Evolutionary conservation across 257 asterid species (phyloP).

Genomic region (Henckelia pumila): DNA sequence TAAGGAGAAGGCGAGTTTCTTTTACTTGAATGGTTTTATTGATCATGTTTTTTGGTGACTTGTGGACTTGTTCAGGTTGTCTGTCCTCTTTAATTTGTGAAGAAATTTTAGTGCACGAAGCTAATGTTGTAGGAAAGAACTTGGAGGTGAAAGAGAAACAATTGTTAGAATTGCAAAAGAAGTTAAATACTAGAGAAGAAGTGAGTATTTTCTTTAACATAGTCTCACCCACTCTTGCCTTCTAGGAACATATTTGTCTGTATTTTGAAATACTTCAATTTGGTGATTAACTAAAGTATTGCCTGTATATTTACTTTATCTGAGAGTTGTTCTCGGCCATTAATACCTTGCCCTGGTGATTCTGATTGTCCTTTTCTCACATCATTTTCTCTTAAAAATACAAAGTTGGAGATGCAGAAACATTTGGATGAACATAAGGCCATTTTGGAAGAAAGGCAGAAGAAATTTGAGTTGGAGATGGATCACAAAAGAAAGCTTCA

Average conservation of each 20-base stretch:
- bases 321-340: not conserved
- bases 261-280: not conserved
- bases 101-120: conserved; percentile 58
- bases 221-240: conserved; percentile 7
- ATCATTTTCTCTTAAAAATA: conserved; percentile 19
- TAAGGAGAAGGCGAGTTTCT: conserved; percentile 68
- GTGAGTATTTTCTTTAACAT: conserved; percentile 38
- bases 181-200: conserved; percentile 61
- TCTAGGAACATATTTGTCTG: conserved; percentile 13
- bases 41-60: not conserved
- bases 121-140: conserved; percentile 45
- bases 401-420: conserved; percentile 83
- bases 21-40: conserved; percentile 10
- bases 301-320: conserved; percentile 5
- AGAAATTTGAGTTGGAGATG: conserved; percentile 72
- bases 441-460: conserved; percentile 56
- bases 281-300: conserved; percentile 1
- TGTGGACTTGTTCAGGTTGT: conserved; percentile 7
- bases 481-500: conserved; percentile 63
- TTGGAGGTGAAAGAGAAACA: conserved; percentile 71
- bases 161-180: conserved; percentile 66
- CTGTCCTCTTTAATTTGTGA: conserved; percentile 15
- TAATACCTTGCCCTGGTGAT: conserved; percentile 4
- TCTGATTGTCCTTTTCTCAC: conserved; percentile 15
- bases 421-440: conserved; percentile 76